Evolutionary conservation across 1,284 basidiomycete species (phyloP).

Genomic region (Sphaerobolus stellatus): DNA sequence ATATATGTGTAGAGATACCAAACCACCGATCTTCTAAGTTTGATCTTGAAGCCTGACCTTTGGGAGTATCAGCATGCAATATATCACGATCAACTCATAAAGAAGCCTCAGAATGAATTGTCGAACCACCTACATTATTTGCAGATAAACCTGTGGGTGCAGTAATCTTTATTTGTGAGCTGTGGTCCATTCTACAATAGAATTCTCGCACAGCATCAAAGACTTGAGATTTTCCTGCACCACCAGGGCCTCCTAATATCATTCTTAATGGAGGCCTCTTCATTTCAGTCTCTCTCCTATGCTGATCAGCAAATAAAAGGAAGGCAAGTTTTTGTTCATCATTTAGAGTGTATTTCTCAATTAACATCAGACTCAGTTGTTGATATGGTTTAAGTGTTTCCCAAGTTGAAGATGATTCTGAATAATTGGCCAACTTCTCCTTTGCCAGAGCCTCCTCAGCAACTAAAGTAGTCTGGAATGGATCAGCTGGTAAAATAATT

Average conservation of each 20-base stretch:
- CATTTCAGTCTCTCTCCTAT: too few species aligned
- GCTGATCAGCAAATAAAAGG: too few species aligned
- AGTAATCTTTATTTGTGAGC: neutral
- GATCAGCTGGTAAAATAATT: too few species aligned
- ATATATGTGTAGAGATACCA: neutral
- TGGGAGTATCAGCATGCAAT: neutral
- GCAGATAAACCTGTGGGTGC: slow-evolving; percentile 1
- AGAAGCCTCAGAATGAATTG: neutral
- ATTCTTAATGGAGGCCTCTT: neutral
- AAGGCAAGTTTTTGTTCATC: too few species aligned
- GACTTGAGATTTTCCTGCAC: slow-evolving; percentile 7
- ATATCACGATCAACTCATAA: neutral
- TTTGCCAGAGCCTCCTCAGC: too few species aligned
- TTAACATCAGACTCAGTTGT: too few species aligned
- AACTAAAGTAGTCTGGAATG: too few species aligned
- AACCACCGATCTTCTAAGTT: neutral
- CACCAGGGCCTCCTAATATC: slow-evolving; percentile 3
- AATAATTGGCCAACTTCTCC: too few species aligned
- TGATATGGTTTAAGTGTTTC: too few species aligned
- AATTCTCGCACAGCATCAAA: neutral
- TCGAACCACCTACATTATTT: slow-evolving; percentile 2
- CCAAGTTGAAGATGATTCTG: too few species aligned
- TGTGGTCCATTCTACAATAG: neutral
- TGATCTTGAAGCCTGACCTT: neutral
- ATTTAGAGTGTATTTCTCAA: too few species aligned